A percentile compares a stretch with the other conserved stretches of the same genome.
phyloP scores from a whole-genome alignment of 1,284 basidiomycete genomes.

The Omphalotus olearius region DNA sequence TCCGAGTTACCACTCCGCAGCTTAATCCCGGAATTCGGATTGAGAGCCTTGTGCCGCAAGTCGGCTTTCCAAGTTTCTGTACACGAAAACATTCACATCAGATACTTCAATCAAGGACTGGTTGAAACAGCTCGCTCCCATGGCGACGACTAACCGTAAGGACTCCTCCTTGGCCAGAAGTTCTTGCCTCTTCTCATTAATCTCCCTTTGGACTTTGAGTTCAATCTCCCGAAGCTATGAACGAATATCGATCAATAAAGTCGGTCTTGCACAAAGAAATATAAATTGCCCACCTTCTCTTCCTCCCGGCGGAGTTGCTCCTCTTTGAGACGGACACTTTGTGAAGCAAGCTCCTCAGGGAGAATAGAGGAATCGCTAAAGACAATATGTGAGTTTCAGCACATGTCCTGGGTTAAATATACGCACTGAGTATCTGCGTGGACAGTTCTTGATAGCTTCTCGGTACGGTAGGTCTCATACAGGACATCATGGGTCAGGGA shows the following conservation, averaged over 20 bases:
- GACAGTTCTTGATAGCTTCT: slow-evolving; percentile 94
- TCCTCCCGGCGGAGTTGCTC: slow-evolving; percentile 97
- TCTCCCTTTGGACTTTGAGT: slow-evolving; percentile 96
- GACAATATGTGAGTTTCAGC: slow-evolving; percentile 13
- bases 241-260: slow-evolving; percentile 13
- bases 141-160: slow-evolving; percentile 48
- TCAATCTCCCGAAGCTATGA: slow-evolving; percentile 92
- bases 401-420: slow-evolving; percentile 4
- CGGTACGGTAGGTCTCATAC: slow-evolving; percentile 96
- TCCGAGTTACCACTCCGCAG: not conserved
- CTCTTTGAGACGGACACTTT: slow-evolving; percentile 96
- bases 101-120: slow-evolving; percentile 1
- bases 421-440: slow-evolving; percentile 78
- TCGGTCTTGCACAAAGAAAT: not conserved
- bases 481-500: slow-evolving; percentile 93
- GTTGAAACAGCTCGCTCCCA: slow-evolving; percentile 3
- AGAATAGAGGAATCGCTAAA: slow-evolving; percentile 81
- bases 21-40: slow-evolving; percentile 55
- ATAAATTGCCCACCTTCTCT: slow-evolving; percentile 64
- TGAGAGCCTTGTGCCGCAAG: slow-evolving; percentile 81
- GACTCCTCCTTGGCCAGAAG: slow-evolving; percentile 91
- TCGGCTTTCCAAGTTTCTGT: slow-evolving; percentile 84
- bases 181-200: slow-evolving; percentile 98
- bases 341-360: slow-evolving; percentile 94
- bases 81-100: slow-evolving; percentile 14